A percentile compares a stretch with the other conserved stretches of the same genome.
Conservation (phyloP, 2,329 filamentous ascomycete genomes). For the Calonectria naviculata region DNA sequence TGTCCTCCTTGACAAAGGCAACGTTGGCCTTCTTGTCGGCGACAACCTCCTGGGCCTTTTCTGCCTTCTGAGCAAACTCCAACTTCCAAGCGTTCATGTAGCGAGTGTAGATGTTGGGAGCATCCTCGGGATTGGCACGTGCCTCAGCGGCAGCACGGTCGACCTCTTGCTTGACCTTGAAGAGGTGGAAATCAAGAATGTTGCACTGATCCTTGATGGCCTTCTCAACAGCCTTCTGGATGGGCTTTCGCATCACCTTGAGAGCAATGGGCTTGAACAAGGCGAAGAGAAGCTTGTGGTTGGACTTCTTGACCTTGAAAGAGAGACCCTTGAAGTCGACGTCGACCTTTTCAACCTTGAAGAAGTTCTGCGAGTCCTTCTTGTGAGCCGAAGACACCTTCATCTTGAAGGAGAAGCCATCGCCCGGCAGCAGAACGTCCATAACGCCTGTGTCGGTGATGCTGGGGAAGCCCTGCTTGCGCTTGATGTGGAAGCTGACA, state of each 20-base stretch:
- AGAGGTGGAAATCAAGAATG: constrained; percentile 78
- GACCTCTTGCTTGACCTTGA: constrained; percentile 84
- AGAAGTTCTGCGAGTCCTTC: constrained; percentile 82
- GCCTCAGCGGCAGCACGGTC: constrained; percentile 74
- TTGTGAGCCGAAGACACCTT: constrained; percentile 85
- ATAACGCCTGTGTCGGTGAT: constrained; percentile 89
- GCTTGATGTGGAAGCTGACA: constrained; percentile 94
- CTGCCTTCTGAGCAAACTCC: constrained; percentile 78
- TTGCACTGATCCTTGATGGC: constrained; percentile 86
- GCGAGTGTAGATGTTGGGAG: constrained; percentile 86
- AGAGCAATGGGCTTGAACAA: constrained; percentile 90
- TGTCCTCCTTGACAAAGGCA: constrained; percentile 77
- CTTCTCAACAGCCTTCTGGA: constrained; percentile 91
- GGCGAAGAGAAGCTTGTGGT: constrained; percentile 90
- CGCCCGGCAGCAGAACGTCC: constrained; percentile 88
- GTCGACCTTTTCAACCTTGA: constrained; percentile 92
- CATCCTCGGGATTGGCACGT: constrained; percentile 72
- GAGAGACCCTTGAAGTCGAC: constrained; percentile 85
- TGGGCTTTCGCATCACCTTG: constrained; percentile 82
- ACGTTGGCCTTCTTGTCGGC: constrained; percentile 75
- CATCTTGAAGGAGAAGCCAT: constrained; percentile 92
- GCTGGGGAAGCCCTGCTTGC: constrained; percentile 91
- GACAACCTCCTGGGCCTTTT: constrained; percentile 74
- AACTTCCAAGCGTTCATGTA: constrained; percentile 83
- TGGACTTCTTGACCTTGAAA: constrained; percentile 94